Evolutionary conservation across 2,329 filamentous ascomycete species (phyloP), one percentile per base, ranked within the genome.

Genomic region (Lecanicillium sp.): DNA sequence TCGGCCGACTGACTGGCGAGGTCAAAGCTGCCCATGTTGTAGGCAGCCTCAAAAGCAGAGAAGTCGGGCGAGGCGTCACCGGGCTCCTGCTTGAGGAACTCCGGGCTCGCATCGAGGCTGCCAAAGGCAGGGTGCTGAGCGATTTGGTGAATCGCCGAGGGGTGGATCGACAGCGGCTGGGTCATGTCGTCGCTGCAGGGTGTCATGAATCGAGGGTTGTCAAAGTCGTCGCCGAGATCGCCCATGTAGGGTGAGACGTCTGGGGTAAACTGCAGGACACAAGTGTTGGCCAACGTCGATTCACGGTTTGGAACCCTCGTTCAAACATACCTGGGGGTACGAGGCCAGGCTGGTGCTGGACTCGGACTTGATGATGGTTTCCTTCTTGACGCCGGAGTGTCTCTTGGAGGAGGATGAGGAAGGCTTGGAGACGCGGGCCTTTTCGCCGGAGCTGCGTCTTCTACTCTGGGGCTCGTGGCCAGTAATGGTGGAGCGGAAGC

Each of bases 121-220:
- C 64, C 62, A 19, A 65, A 51, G 6, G 56, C 57, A 14, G 56
- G 12, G 5, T 43, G 39, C 3, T 32, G 33, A 7, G 39, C 26
- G 14, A 48, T 35, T 12, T 41, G 37, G 12, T 49, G 47, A 21
- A 39, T 33, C n/a, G 47, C 23, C 24, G 40, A 56, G 20, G 62
- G 58, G 24, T 60, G 58, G 17, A 63, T 53, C 8, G 55, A 54
- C n/a, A 60, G 51, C 7, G 50, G 45, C 5, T 59, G 56, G 2
- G 56, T 30, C 62, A 65, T 63, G 54, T 78, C 75, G 48, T 80
- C 77, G 60, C 75, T 78, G 60, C 69, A 74, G 1, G 77, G 77
- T 0, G 77, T 79, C 50, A 78, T 69, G 23, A 78, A 68, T 11
- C 72, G 64, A 49, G 63, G 55, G 14, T 61, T 61, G 30, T 51